Evolutionary conservation across 1,284 basidiomycete species (phyloP), one percentile per base, ranked within the genome.

Genomic region (Boletellus sp.): DNA sequence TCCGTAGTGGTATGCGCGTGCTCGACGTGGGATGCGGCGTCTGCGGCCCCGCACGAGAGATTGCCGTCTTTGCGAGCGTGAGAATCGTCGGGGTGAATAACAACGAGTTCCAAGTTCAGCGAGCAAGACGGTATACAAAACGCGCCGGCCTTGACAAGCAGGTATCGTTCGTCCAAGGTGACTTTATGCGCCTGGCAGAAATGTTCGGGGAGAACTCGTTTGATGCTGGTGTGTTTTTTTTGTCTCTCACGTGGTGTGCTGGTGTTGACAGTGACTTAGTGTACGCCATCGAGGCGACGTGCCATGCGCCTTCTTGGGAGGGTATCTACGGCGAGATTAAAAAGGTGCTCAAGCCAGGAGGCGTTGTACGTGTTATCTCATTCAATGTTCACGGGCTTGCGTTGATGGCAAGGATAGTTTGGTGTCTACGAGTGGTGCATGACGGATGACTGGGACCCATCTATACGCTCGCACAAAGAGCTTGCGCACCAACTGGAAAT

Each of bases 341-440:
- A 69, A 91, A 91, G 72, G 89, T 97, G 22, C 79, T 99, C 63
- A 99, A 99, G 76, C 95, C 95, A 6, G 95, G 94, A 73, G 95
- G 95, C 58, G 76, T 90, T 33, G 91, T 94, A 64, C 66, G 90
- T 84, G 25, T 36, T 19, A 16, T 46, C 32, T 26, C 0, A 10
- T 19, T 13, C 8, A n/a, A 29, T 14, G 42, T 19, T 40, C 8
- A 22, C 2, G 25, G 14, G 11, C 17, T 4, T 27, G 35, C 10
- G 43, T 50, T 47, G 19, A 54, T 42, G 4, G n/a, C 29, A 5
- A 4, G 19, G 42, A 5, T 32, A 93, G 88, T 97, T 97, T 68
- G 94, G 94, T 65, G 87, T 97, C 36, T 98, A 98, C 72, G 95
- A 98, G 67, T 99, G 95, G 95, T 89, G 86, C 71, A 97, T 99